Evolutionary conservation across 129 eudicot genomes (phyloP), one percentile per base, ranked within the genome.

Genomic region (Solidago caesia): DNA sequence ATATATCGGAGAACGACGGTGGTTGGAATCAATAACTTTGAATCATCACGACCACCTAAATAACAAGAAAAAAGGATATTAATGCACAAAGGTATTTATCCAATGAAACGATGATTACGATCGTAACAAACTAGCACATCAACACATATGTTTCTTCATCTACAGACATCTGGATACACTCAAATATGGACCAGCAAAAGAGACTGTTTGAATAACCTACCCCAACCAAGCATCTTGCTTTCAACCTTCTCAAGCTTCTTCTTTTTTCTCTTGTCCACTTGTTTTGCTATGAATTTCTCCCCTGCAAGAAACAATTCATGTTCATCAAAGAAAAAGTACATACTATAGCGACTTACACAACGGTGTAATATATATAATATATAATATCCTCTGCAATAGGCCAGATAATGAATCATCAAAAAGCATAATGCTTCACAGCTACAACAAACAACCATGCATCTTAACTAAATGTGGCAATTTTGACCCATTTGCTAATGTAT

Each of bases 191-290:
- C 46, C 57, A 52, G n/a, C 21, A 64, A 44, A 15, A 44, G 42
- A 33, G 11, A 27, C 26, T 15, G 33, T 56, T 44, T 44, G 41
- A 44, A 69, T 77, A 66, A 41, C 84, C 64, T 89, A 95, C 99
- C 99, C 99, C 99, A 95, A 59, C 99, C 97, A 77, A 95, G 96
- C 99, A 95, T 95, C 92, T 91, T 95, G 75, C 81, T 83, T 82
- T 95, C 99, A 55, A 95, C 91, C 83, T 89, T 89, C 87, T 95
- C 83, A 71, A 88, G 94, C 65, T 95, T 91, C 79, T 79, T 88
- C 84, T 91, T 95, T 87, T 91, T 95, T 67, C 79, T 91, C 74
- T 95, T 88, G 83, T 95, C 99, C 46, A 85, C 88, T 82, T 89
- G 89, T 79, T 88, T 95, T 55, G 99, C 67, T 71, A 91, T 60